phyloP scores from a whole-genome alignment of 2,329 filamentous ascomycete species.

The Fusarium brevicatenulatum region DNA sequence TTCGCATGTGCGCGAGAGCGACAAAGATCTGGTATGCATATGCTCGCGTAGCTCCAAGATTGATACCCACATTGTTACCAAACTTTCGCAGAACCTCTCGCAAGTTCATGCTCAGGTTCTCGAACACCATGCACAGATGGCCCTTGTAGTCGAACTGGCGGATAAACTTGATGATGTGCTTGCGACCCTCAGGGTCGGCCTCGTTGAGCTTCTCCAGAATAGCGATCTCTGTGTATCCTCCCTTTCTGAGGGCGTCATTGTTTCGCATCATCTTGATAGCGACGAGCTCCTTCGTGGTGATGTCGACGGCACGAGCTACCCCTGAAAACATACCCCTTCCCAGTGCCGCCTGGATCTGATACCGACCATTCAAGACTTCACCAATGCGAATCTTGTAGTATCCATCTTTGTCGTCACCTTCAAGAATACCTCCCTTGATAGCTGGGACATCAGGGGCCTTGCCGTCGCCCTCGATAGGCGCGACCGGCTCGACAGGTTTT shows the following conservation, averaged over 20 bases:
- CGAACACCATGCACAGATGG: conserved; percentile 96
- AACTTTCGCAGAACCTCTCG: conserved; percentile 96
- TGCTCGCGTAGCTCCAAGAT: conserved; percentile 83
- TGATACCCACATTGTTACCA: conserved; percentile 92
- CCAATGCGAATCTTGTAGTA: conserved; percentile 96
- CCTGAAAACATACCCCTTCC: conserved; percentile 97
- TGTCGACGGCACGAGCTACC: conserved; percentile 88
- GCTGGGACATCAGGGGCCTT: conserved; percentile 62
- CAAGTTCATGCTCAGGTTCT: conserved; percentile 92
- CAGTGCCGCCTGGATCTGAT: conserved; percentile 86
- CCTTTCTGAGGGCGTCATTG: conserved; percentile 92
- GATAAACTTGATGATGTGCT: conserved; percentile 89
- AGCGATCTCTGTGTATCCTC: conserved; percentile 92
- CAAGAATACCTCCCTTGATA: conserved; percentile 80
- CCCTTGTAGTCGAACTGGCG: conserved; percentile 92
- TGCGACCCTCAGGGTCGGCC: conserved; percentile 87
- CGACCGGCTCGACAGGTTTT: conserved; percentile 51
- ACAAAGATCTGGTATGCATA: conserved; percentile 97
- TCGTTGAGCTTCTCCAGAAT: conserved; percentile 89
- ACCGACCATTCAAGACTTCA: conserved; percentile 88
- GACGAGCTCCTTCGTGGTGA: conserved; percentile 78
- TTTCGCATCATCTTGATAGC: conserved; percentile 98
- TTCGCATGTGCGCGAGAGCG: conserved; percentile 85
- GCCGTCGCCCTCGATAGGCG: conserved; percentile 55
- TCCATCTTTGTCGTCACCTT: conserved; percentile 93